Evolutionary conservation across 495 filamentous ascomycete genomes (phyloP), one percentile per base, ranked within the genome.

Genomic region (Penicillium alfredii): DNA sequence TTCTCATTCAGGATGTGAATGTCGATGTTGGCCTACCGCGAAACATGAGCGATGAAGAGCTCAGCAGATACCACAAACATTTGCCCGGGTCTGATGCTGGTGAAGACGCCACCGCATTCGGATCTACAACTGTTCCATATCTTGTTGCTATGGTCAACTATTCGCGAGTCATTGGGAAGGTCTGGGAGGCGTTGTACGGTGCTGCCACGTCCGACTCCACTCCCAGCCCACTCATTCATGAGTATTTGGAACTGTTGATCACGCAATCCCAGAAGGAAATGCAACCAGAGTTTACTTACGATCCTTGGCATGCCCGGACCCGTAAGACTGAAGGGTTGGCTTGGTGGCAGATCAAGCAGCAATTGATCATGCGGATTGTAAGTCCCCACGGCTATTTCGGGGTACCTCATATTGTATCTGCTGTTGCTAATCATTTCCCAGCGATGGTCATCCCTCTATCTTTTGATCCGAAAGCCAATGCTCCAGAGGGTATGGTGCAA

Each of bases 131-230:
- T 1, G 39, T 46, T 6, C 30, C 51, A 4, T 58, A 52, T 30
- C 17, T 58, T 4, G 22, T 42, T 28, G 55, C 51, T 9, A 58
- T 51, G 39, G 32, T 42, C 8, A 41, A 29, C 15, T 58, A 58
- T 28, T 58, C 55, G 2, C 40, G 18, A 4, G 45, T 52, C 0
- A 34, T 58, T 16, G 51, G 55, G 0, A 58, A 55, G 17, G 45
- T 58, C 4, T 58, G 55, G 55, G 55, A 58, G 21, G 45, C 40
- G 0, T 31, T 54, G 18, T 58, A 58, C 27, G 45, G 47, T n/a
- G 50, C 42, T 11, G 30, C 36, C 1, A 50, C 30, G 2, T 42
- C 37, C 6, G 40, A 52, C 3, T 34, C 38, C 1, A 27, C 45
- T 2, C 38, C 51, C 7, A 45, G 34, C 8, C 35, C 41, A 14